Base-by-base conservation (phyloP, 2,329 filamentous ascomycete species). In the Colletotrichum viniferum region DNA sequence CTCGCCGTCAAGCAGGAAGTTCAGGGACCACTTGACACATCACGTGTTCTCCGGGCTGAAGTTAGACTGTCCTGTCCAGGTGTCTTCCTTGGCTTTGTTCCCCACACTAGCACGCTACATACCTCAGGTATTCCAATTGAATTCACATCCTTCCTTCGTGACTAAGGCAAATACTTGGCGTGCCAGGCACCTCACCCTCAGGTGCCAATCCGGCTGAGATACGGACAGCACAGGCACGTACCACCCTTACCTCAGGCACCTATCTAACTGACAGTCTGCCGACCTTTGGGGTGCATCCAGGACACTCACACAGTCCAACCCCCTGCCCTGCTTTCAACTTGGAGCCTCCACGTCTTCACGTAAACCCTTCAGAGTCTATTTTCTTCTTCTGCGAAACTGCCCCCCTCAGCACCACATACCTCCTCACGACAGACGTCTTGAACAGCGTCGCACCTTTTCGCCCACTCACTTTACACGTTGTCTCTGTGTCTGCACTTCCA, bases 291-390 rank as follows among this genome's bases (percentile, higher is more conserved):
- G 38, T 56, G 28, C 43, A 73, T 30, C 34, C 21, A 63, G 21
- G 18, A 43, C 48, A 61, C 66, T 63, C n/a, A 60, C 32, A 43
- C 43, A 58, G 38, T 68, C 52, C 62, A 66, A 64, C 61, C 72
- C 72, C 71, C 71, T 71, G 52, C 72, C 71, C 71, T 71, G 52
- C 60, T 56, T 62, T 60, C 52, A 32, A 65, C 72, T 70, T 38
- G 26, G 55, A 74, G 72, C 72, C 72, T 74, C 68, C 68, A 71
- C 72, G 61, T 74, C 72, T 58, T 74, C 72, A 74, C 72, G 68
- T 71, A 71, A 34, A 74, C 38, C 61, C n/a, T 48, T 55, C 55
- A 55, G 52, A 66, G 36, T 62, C 72, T 66, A 71, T 36, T 74
- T 72, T 74, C 68, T 74, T 62, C 72, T 55, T 65, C 52, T 55